Conservation (phyloP, 192 early-diverging fungal genomes). For the Haplosporangium gracile region DNA sequence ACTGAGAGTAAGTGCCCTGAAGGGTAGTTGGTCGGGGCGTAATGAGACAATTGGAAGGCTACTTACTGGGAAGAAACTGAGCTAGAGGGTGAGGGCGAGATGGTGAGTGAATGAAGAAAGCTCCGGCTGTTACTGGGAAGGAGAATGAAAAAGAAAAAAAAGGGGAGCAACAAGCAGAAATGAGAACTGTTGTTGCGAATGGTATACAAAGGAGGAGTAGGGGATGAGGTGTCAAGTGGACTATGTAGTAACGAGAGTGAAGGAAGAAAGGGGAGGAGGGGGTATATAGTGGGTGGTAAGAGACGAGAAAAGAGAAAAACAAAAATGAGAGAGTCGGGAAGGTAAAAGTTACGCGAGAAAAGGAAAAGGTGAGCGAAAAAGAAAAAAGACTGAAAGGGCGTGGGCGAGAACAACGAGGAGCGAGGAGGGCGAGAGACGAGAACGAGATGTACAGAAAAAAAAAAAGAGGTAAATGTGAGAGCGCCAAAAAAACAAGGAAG, state of each 20-base stretch:
- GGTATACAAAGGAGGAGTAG: conserved; percentile 1
- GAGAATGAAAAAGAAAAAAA: not conserved
- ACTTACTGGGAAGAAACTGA: not conserved
- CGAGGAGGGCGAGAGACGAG: not conserved
- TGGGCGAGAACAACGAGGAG: not conserved
- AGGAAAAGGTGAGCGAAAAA: not conserved
- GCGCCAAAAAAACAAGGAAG: not conserved
- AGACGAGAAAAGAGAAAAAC: not conserved
- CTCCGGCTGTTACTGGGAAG: not conserved
- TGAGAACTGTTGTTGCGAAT: not conserved
- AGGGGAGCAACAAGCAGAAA: not conserved
- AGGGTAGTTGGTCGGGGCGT: not conserved
- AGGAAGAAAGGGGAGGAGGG: not conserved
- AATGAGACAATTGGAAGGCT: not conserved
- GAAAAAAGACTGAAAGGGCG: not conserved
- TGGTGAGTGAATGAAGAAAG: not conserved
- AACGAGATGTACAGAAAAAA: not conserved
- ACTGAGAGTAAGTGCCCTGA: not conserved
- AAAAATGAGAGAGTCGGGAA: not conserved
- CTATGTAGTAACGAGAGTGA: not conserved
- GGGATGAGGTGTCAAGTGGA: not conserved
- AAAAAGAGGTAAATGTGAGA: not conserved
- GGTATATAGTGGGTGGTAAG: not conserved
- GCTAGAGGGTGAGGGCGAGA: not conserved
- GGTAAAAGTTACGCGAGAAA: not conserved